Conservation (phyloP, 2,329 filamentous ascomycete species). For the Penicillium sp. region DNA sequence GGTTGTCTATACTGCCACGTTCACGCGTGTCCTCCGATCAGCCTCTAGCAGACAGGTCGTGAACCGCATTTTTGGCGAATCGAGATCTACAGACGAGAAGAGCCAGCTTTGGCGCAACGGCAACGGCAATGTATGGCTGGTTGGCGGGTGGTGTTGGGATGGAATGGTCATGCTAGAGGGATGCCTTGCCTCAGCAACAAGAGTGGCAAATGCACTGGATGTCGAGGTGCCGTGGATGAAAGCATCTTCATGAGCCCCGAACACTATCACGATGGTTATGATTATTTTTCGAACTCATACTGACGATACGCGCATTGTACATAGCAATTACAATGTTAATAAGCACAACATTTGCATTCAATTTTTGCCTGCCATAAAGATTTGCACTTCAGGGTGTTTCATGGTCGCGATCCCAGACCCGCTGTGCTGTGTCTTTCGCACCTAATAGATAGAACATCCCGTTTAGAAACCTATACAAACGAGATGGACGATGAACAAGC, state of each 20-base stretch:
- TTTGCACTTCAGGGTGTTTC: too few species aligned
- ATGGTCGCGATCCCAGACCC: too few species aligned
- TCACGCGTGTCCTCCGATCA: slow-evolving; percentile 12
- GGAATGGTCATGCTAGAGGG: slow-evolving; percentile 65
- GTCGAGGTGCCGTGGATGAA: slow-evolving; percentile 45
- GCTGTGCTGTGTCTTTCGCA: too few species aligned
- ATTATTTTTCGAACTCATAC: not conserved
- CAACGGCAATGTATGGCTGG: slow-evolving; percentile 55
- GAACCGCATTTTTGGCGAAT: slow-evolving; percentile 2
- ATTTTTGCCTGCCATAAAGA: too few species aligned
- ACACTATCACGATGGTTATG: slow-evolving; percentile 1
- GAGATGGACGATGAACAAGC: not conserved
- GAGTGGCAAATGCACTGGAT: slow-evolving; percentile 55
- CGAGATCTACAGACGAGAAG: not conserved
- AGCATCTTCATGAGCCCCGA: not conserved
- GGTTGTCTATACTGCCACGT: slow-evolving; percentile 8
- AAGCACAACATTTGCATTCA: not conserved
- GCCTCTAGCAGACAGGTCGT: slow-evolving; percentile 8
- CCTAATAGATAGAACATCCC: not conserved
- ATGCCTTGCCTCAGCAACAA: slow-evolving; percentile 60
- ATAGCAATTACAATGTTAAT: slow-evolving; percentile 1
- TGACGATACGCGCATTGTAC: not conserved
- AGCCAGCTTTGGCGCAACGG: slow-evolving; percentile 54
- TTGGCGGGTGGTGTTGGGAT: slow-evolving; percentile 66
- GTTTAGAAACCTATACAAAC: slow-evolving; percentile 3